Base-by-base conservation (phyloP, 306 rosid genomes). In the Astragalus glycyphyllos region DNA sequence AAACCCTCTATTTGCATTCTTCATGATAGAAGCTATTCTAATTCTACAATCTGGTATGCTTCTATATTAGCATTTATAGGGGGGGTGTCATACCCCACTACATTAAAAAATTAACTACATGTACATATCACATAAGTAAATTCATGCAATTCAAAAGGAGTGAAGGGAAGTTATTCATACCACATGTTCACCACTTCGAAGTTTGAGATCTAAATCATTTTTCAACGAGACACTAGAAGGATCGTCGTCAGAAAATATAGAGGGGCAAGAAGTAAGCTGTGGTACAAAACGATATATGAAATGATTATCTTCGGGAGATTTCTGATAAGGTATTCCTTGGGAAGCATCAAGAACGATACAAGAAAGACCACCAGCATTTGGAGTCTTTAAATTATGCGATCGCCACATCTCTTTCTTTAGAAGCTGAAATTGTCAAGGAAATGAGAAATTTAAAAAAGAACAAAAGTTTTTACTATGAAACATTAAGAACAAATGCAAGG, bases 181-280 rank as follows among this genome's bases (percentile, higher is more conserved):
- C 98, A 93, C 98, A 78, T 71, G 71, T 75, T 93, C 98, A 26
- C 98, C 98, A 68, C 80, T 84, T 83, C 81, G 80, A 32, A 93
- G 80, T 56, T 75, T 81, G 77, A 85, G 77, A 81, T 82, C 83
- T 37, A 86, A 72, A 68, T 82, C 80, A 73, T 42, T 82, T 80
- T 79, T 62, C 31, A 82, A 86, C 47, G 88, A 55, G 12, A 60
- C 63, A 72, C 40, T 70, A 29, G 58, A 75, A 64, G 65, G 64
- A 51, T 74, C 83, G 12, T 44, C 74, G 73, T 80, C 80, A 38
- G 85, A 79, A 48, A 65, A 78, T 73, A 74, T 74, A 66, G 69
- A 59, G 55, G 53, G 51, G 60, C 77, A 69, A 58, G 78, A 68
- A 54, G 64, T 59, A 79, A 77, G 82, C 26, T 68, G 74, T 48